These are phyloP conservation scores for Leccinum ochraceum DNA, from an alignment of 768 basidiomycete species.

Conservation along the genomic window DNA sequence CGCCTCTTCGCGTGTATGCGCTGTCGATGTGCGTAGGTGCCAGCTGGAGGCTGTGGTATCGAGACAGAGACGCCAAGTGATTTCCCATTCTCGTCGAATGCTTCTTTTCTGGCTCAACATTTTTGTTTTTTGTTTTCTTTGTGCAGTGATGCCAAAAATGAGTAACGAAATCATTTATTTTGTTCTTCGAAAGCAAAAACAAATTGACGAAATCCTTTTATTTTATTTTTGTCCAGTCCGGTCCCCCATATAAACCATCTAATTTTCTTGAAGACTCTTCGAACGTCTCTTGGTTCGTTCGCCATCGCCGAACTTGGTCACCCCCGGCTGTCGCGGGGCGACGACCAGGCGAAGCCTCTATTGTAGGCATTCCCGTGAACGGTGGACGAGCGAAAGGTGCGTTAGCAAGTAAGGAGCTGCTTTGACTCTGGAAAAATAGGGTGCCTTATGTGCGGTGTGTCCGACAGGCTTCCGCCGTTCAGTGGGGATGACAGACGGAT, in stretches of 20 bases:
- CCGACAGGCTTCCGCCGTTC: slow-evolving; percentile 53
- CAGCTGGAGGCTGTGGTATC: no score
- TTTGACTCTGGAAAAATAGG: slow-evolving; percentile 51
- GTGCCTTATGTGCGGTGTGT: slow-evolving; percentile 44
- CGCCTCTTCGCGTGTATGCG: no score
- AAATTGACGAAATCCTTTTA: background rate
- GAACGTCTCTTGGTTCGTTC: slow-evolving; percentile 35
- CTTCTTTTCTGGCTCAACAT: no score
- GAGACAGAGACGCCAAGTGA: no score
- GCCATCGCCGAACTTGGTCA: slow-evolving; percentile 32
- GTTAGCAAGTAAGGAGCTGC: slow-evolving; percentile 32
- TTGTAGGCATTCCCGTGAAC: slow-evolving; percentile 40
- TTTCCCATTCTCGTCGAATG: no score
- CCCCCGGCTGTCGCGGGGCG: slow-evolving; percentile 18
- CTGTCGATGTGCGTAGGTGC: no score
- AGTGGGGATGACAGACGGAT: slow-evolving; percentile 32
- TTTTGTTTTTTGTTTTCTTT: no score
- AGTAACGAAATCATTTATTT: background rate
- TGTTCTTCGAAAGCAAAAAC: background rate
- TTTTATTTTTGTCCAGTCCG: background rate
- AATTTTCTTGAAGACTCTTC: slow-evolving; percentile 64
- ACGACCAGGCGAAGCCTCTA: slow-evolving; percentile 9
- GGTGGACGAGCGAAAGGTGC: slow-evolving; percentile 38
- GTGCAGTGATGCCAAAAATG: no score
- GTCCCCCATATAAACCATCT: slow-evolving; percentile 59